Conservation (phyloP, 371 early-diverging fungal genomes). For the Actinomortierella wolfii region DNA sequence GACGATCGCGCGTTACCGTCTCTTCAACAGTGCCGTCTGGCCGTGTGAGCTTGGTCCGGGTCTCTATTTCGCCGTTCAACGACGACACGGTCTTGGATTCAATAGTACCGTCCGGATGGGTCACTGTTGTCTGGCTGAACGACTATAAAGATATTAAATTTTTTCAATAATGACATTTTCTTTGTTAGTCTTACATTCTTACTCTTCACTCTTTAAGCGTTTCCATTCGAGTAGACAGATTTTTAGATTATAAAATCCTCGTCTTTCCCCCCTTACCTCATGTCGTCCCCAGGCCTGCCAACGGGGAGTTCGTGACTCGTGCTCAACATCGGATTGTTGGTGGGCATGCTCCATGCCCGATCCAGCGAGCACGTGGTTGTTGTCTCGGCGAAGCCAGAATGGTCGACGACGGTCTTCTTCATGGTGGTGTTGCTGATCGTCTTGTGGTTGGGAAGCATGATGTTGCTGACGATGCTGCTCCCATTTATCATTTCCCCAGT, state of each 20-base stretch:
- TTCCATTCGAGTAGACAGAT: background rate
- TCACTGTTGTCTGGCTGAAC: slow-evolving; percentile 32
- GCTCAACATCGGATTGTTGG: slow-evolving; percentile 10
- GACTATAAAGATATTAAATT: too few relatives aligned
- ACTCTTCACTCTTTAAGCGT: background rate
- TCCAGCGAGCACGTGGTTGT: slow-evolving; percentile 8
- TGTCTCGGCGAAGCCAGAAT: too few relatives aligned
- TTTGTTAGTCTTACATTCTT: background rate
- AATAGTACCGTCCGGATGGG: slow-evolving; percentile 31
- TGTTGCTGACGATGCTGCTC: slow-evolving; percentile 14
- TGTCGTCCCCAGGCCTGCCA: slow-evolving; percentile 18
- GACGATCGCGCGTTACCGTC: slow-evolving; percentile 19
- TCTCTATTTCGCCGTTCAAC: slow-evolving; percentile 33
- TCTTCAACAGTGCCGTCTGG: slow-evolving; percentile 29
- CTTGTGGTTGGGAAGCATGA: too few relatives aligned
- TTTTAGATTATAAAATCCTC: background rate
- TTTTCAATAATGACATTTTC: too few relatives aligned
- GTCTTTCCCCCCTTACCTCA: slow-evolving; percentile 17
- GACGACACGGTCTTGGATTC: slow-evolving; percentile 19
- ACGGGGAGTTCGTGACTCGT: slow-evolving; percentile 22
- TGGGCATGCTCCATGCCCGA: slow-evolving; percentile 6
- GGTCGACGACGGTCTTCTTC: too few relatives aligned
- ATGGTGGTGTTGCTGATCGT: too few relatives aligned
- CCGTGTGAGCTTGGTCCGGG: slow-evolving; percentile 19
- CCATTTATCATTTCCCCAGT: background rate